Evolutionary conservation across 805 yeast genomes (phyloP).

Genomic region (Candida oleophila): DNA sequence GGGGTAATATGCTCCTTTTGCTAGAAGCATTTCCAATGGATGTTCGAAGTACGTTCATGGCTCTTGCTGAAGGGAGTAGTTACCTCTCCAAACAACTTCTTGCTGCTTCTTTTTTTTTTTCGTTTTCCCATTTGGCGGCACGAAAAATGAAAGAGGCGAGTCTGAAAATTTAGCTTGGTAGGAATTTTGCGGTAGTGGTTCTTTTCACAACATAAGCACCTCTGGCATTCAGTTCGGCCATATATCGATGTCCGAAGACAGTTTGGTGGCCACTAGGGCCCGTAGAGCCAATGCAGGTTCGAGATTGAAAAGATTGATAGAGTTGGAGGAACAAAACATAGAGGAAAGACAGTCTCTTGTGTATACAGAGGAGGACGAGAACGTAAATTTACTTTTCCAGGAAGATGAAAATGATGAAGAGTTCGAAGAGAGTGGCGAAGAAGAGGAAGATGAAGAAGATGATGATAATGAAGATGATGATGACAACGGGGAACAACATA

Average conservation of each 20-base stretch:
- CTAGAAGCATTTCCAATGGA: background rate
- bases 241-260: constrained; percentile 46
- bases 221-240: no score
- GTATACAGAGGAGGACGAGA: constrained; percentile 68
- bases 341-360: constrained; percentile 19
- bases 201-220: no score
- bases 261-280: constrained; percentile 70
- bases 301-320: constrained; percentile 68
- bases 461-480: constrained; percentile 16
- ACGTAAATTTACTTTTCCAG: constrained; percentile 66
- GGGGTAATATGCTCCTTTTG: background rate
- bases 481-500: constrained; percentile 15
- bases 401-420: constrained; percentile 42
- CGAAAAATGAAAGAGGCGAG: background rate
- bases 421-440: constrained; percentile 28
- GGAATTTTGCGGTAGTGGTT: no score
- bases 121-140: background rate
- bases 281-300: constrained; percentile 91
- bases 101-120: no score
- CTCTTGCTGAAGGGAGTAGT: no score
- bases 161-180: no score
- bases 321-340: constrained; percentile 59
- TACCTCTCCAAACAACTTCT: no score
- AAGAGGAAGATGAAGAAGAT: constrained; percentile 21
- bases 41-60: background rate